Base-by-base conservation (phyloP, 2,329 filamentous ascomycete genomes). In the Fusarium udum region DNA sequence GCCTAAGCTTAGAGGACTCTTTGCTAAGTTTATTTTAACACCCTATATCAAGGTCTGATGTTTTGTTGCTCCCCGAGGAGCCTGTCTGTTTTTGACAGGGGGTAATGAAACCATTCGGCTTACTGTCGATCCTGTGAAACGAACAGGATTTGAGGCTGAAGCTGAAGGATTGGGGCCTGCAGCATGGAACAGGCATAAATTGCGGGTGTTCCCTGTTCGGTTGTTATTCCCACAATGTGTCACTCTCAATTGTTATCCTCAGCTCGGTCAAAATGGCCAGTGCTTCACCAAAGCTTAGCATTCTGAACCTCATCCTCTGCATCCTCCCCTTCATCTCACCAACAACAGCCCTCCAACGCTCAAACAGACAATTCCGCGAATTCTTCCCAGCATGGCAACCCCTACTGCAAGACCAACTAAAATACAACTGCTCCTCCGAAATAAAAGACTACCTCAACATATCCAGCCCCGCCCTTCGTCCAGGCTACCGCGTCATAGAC, bases 351-450 rank as follows among this genome's bases (percentile, higher is more conserved):
- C 26, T 61, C 43, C 31, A 26, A 4, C 71, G 71, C 43, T 73
- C 71, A 6, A 63, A 46, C 16, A 40, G 14, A 2, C 71, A 73
- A 22, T 74, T 68, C 26, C 39, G 75, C 4, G 48, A 66, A 13
- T 75, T 75, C 51, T 76, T 76, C 45, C 64, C 71, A n/a, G 71
- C 71, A 24, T 75, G 74, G 74, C 36, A 71, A 1, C 1, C 1
- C 12, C 13, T 61, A 13, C 45, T 75, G 16, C 58, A 69, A 16
- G 34, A 45, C 1, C 68, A 66, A 12, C 55, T 69, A 8, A 36
- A 10, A 20, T 1, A 53, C 4, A 24, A 72, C 26, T 75, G 73
- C 43, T 18, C 26, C 15, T 4, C n/a, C 1, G 16, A 52, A 15
- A 15, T 69, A 15, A 4, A 39, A 22, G 20, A 10, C 4, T 75